Base-by-base conservation (phyloP, 805 yeast genomes). In the Metschnikowia koreensis region DNA sequence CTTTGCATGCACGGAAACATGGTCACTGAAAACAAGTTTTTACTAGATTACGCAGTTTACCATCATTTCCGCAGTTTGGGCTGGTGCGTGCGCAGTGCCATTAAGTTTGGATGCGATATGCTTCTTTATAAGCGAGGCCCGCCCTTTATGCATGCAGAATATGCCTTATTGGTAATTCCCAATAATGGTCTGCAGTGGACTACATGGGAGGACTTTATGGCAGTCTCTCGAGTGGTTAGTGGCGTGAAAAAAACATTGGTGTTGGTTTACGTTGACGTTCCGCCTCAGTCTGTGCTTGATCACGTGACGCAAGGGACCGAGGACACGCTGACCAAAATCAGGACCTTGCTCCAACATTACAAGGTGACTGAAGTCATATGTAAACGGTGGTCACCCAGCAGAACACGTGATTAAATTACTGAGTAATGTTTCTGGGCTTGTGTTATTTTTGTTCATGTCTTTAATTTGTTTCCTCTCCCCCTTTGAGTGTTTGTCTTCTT, bases 61-160 rank as follows among this genome's bases (percentile, higher is more conserved):
- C 96, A 90, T 63, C 91, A 93, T 65, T 92, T 83, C 68, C 77
- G 96, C 47, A 84, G 97, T 0, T 76, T 82, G 27, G 97, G 97
- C 0, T 94, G 98, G 97, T 93, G 97, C 73, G 94, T 86, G 2
- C 77, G 96, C 52, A 81, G 92, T 0, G 99, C 98, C 0, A 81
- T 91, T 51, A 94, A 94, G 67, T 94, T 94, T 67, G 97, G 97
- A 1, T 80, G 88, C n/a, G 96, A 92, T 61, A 86, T 74, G 67
- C 70, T 94, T 8, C 73, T 94, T 6, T 94, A 94, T 66, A 82
- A 86, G 48, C 75, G 93, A 52, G 99, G 99, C 0, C 99, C 98
- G 8, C 97, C 97, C 1, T 90, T 92, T 66, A 83, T 86, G 46
- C 99, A 94, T 66, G 97, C 99, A 0, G 96, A 91, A 64, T 89